Conservation (phyloP, 78 protist species). For the Planoprotostelium fungivorum region DNA sequence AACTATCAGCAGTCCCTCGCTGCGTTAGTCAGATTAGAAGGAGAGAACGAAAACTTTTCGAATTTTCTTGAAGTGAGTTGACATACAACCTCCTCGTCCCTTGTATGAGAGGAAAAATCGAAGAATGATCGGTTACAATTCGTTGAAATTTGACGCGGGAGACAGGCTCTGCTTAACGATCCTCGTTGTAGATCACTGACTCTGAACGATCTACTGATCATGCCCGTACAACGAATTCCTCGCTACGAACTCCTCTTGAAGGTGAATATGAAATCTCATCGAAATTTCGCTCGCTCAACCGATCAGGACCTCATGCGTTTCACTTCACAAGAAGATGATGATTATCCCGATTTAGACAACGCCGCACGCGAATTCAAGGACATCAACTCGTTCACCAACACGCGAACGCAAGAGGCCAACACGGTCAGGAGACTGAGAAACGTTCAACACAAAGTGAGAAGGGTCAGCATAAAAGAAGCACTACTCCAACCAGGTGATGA, state of each 20-base stretch:
- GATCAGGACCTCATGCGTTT: neutral
- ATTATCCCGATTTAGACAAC: neutral
- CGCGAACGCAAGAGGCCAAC: neutral
- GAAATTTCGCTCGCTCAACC: neutral
- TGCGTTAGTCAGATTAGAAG: no score
- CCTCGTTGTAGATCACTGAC: neutral
- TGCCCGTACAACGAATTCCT: slow-evolving; percentile 66
- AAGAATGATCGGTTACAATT: no score
- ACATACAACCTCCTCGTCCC: no score
- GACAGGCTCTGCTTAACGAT: neutral
- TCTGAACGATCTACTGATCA: slow-evolving; percentile 27
- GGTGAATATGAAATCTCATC: neutral
- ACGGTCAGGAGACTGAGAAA: neutral
- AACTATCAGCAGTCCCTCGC: neutral
- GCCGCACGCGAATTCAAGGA: neutral
- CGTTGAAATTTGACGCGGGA: neutral
- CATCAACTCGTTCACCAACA: neutral
- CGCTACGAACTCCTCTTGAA: slow-evolving; percentile 48
- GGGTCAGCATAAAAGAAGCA: neutral
- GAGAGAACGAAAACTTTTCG: neutral
- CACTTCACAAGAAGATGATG: neutral
- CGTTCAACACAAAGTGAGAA: neutral
- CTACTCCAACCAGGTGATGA: neutral
- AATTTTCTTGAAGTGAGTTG: neutral
- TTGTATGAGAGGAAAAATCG: no score